phyloP scores from a whole-genome alignment of 768 basidiomycete genomes.

The Clathrus columnatus region DNA sequence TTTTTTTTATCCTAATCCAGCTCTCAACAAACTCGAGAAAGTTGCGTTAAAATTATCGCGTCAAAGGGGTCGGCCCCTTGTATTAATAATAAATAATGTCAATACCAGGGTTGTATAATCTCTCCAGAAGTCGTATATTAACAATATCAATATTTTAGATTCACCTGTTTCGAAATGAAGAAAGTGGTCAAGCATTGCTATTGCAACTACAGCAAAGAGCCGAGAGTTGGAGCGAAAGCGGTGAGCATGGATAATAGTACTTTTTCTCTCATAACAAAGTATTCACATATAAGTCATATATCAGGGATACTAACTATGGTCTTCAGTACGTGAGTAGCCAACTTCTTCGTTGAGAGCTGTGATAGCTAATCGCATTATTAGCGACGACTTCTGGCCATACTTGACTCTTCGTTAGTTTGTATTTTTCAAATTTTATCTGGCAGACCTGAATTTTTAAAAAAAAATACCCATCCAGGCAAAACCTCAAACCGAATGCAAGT shows the following conservation, averaged over 20 bases:
- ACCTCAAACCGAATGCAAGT: conserved; percentile 72
- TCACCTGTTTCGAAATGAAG: conserved; percentile 68
- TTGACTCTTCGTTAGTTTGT: conserved; percentile 46
- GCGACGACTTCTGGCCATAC: conserved; percentile 83
- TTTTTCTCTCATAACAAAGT: conserved; percentile 6
- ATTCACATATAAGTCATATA: conserved; percentile 7
- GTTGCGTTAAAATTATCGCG: conserved; percentile 62
- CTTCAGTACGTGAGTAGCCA: conserved; percentile 52
- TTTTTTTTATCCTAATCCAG: conserved; percentile 24
- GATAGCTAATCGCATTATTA: conserved; percentile 17
- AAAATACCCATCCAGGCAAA: conserved; percentile 36
- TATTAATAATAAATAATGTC: conserved; percentile 75
- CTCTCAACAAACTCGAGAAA: conserved; percentile 77
- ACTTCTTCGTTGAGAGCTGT: background rate
- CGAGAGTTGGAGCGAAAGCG: conserved; percentile 77
- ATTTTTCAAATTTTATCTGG: conserved; percentile 3
- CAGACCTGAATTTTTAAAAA: conserved; percentile 11
- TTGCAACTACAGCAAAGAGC: conserved; percentile 80
- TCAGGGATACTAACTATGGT: conserved; percentile 70
- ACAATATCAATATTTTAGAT: conserved; percentile 15
- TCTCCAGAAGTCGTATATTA: background rate
- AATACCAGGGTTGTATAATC: background rate
- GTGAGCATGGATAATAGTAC: conserved; percentile 29
- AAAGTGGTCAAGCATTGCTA: conserved; percentile 69
- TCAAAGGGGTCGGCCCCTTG: conserved; percentile 55